Evolutionary conservation across 1,284 basidiomycete species (phyloP), one percentile per base, ranked within the genome.

Genomic region (Salmacisia buchloeana): DNA sequence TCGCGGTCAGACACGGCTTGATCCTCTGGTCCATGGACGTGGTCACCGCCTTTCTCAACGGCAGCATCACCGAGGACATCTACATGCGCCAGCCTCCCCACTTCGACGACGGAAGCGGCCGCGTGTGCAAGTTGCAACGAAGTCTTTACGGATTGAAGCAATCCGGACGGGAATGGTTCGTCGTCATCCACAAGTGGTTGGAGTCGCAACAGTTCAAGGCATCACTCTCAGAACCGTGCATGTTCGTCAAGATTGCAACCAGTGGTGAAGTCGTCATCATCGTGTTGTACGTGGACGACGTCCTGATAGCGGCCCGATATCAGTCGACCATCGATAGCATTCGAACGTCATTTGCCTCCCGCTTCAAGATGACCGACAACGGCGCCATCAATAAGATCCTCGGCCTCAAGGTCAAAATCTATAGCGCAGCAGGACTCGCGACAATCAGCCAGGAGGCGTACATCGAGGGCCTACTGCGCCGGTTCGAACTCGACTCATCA

Each of bases 391-490:
- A 9, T 9, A 9, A 45, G 21, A 21, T 45, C 9, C 43, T 45
- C 6, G 43, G 43, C 12, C 43, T 45, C 10, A 45, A 45, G 43
- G 21, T 45, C 43, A 21, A 13, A 6, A 45, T 45, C 43, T 12
- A 45, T 21, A 9, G 7, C 43, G 21, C 9, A 6, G 21, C 43
- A 7, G 43, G 21, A 13, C 6, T 21, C 7, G 43, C 43, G 10
- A 45, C 43, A 21, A 45, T 45, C 43, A 45, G 43, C 21, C 43
- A 45, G n/a, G n/a, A n/a, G n/a, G n/a, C n/a, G n/a, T n/a, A n/a
- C n/a, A n/a, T n/a, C n/a, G n/a, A n/a, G n/a, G n/a, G 43, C 43
- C 9, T 45, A 9, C 6, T 23, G 6, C 43, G 21, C 7, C 43
- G 43, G 6, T 45, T 45, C 43, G 43, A 21, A 7, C 7, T 45